phyloP scores from a whole-genome alignment of 23 red algal species.

The Gracilariopsis chorda region DNA sequence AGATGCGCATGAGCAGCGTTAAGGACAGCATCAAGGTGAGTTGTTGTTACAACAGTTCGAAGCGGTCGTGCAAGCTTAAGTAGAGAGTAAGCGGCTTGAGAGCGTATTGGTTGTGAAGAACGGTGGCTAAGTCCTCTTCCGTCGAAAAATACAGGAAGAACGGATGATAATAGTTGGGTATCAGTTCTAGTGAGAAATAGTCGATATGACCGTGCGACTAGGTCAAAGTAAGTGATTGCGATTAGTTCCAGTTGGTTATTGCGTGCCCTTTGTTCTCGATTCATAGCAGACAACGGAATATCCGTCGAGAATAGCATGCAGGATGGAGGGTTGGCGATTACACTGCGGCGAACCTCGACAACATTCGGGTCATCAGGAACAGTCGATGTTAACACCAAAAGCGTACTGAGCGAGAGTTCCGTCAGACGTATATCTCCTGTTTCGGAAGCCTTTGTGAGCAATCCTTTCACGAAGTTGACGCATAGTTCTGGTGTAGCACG shows the following conservation, averaged over 20 bases:
- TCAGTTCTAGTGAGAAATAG: constrained; percentile 18
- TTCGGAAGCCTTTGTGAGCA: constrained; percentile 1
- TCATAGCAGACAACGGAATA: not conserved
- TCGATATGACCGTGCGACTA: constrained; percentile 49
- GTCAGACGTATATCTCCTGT: not conserved
- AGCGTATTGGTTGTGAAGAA: constrained; percentile 25
- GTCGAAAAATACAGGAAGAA: constrained; percentile 67
- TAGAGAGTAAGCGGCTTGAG: constrained; percentile 44
- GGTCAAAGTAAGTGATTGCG: constrained; percentile 53
- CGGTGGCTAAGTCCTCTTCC: constrained; percentile 53
- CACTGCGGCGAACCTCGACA: constrained; percentile 10
- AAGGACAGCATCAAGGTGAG: constrained; percentile 40
- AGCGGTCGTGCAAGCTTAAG: constrained; percentile 56
- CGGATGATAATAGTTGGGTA: constrained; percentile 10
- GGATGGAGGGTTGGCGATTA: constrained; percentile 40
- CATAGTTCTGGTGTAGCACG: constrained; percentile 31
- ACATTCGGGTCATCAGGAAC: not conserved
- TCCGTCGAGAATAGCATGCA: constrained; percentile 42
- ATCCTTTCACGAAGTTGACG: constrained; percentile 8
- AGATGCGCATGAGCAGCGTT: constrained; percentile 29
- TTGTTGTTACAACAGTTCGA: constrained; percentile 19
- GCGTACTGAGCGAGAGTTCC: constrained; percentile 9
- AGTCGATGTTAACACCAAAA: constrained; percentile 23
- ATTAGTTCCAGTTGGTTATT: constrained; percentile 59
- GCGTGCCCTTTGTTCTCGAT: constrained; percentile 12